Base-by-base conservation (phyloP, 352 stramenopile genomes). In the Aphanomyces cochlioides region DNA sequence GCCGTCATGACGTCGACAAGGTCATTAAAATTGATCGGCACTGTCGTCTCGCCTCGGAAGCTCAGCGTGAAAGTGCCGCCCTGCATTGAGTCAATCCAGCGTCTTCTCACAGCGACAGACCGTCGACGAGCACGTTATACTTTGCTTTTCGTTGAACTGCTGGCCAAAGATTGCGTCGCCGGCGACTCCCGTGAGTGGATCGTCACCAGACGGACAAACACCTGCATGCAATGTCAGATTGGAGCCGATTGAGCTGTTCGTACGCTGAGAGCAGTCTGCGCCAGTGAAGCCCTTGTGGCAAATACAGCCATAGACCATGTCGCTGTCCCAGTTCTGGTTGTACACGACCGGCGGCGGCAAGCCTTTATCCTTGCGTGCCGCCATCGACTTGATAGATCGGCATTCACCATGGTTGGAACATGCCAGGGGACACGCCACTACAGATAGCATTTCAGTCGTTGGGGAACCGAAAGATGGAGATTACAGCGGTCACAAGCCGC, bases 261-360 rank as follows among this genome's bases (percentile, higher is more conserved):
- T 73, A 89, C 85, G 81, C 53, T 85, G 75, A 50, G 83, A 92
- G 74, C 92, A 98, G 74, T 97, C 89, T 21, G 90, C 92, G 45
- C 90, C 87, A 17, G 78, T 79, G 65, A 84, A 97, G 43, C 83
- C 87, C 36, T 82, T 73, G 71, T 96, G 78, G 76, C 91, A 97
- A 38, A 94, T 76, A 74, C 91, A 97, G 63, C 91, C 91, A 66
- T 93, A 89, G 19, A 96, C 83, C 78, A 90, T 94, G 45, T 95
- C 81, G 38, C 79, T 84, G 77, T 97, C 91, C 91, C 91, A 97
- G 57, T 80, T 77, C 21, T 67, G 38, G 12, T 82, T 74, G 60
- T 92, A 92, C 13, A 68, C 54, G 50, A 90, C 78, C 8, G 67
- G 43, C 40, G 77, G 66, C 7, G 82, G 81, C 8, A 86, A 38